Evolutionary conservation across 1,284 basidiomycete species (phyloP), one percentile per base, ranked within the genome.

Genomic region (Afroboletus lepidellus): DNA sequence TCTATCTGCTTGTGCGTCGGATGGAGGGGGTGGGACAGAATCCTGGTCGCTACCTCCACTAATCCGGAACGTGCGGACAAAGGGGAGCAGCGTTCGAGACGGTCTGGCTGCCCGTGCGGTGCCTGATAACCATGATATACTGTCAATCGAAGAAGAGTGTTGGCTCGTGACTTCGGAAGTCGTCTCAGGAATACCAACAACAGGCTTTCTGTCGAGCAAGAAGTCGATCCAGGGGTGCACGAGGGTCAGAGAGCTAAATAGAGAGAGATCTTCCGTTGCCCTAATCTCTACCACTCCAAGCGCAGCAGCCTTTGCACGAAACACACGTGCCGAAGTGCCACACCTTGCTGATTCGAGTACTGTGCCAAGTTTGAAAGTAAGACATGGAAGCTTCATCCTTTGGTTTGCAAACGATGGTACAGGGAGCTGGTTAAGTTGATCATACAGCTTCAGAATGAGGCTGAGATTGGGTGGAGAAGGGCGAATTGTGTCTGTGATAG

Each of bases 151-250:
- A 18, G 30, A 41, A 16, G 36, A 20, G 4, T 27, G 29, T 13
- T 25, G 16, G 20, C 8, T 27, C n/a, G 24, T 21, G 18, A 21
- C 12, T 9, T 39, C 46, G 8, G 15, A 9, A 29, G 16, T 18
- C 1, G 15, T 27, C 16, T 21, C 46, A 13, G 23, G 18, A 23
- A 8, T 23, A 2, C 6, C 12, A 16, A 18, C 36, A 25, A 47
- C 33, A 7, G 45, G 29, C 1, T 18, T 45, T 43, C 33, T 16
- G 29, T 56, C 46, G 7, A 56, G 52, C 16, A 54, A 32, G 23
- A 21, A 49, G 49, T 51, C 49, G 9, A 51, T 41, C 50, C 50
- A 51, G 12, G 50, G 50, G n/a, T 51, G 48, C n/a, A 55, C 29
- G 2, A 54, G 53, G 9, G 29, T 41, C 23, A 55, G 38, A 15